Percentiles rank a stretch among this genome's conserved stretches.
Evolutionary conservation across 2,329 filamentous ascomycete species (phyloP).

Genomic region (Akanthomyces muscarius): DNA sequence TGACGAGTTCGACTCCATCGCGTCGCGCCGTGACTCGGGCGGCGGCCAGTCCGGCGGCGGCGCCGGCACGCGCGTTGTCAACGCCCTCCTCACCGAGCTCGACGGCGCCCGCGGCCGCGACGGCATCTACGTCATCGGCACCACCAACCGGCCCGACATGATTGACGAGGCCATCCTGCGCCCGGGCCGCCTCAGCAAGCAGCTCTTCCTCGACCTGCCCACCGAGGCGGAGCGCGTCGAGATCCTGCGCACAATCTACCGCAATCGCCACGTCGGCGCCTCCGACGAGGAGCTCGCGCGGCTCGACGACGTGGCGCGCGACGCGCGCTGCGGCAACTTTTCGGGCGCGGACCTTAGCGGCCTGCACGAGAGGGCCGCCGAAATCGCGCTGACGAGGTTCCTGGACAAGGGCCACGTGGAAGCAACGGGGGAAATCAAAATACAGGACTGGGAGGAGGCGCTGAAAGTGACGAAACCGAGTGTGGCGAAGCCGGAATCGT

Average conservation of each 20-base stretch:
- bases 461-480: constrained; percentile 46
- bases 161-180: constrained; percentile 95
- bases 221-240: constrained; percentile 74
- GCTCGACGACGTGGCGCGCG: constrained; percentile 62
- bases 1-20: constrained; percentile 91
- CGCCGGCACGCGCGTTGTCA: constrained; percentile 83
- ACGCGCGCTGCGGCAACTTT: constrained; percentile 67
- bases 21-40: constrained; percentile 66
- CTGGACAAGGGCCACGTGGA: constrained; percentile 26
- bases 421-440: constrained; percentile 26
- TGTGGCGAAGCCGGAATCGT: constrained; percentile 31
- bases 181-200: constrained; percentile 80
- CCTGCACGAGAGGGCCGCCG: constrained; percentile 45
- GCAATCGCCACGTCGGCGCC: constrained; percentile 36
- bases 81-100: constrained; percentile 89
- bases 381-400: constrained; percentile 44
- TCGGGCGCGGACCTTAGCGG: constrained; percentile 62
- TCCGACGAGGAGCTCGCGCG: constrained; percentile 46
- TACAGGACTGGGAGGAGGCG: constrained; percentile 51
- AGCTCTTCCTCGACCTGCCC: constrained; percentile 87
- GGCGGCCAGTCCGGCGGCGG: constrained; percentile 60
- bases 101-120: constrained; percentile 77
- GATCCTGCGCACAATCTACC: constrained; percentile 69
- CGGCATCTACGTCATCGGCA: constrained; percentile 91
- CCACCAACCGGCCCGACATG: constrained; percentile 92